Base-by-base conservation (phyloP, 1,139 yeast genomes). In the Scheffersomyces cryptocercus region DNA sequence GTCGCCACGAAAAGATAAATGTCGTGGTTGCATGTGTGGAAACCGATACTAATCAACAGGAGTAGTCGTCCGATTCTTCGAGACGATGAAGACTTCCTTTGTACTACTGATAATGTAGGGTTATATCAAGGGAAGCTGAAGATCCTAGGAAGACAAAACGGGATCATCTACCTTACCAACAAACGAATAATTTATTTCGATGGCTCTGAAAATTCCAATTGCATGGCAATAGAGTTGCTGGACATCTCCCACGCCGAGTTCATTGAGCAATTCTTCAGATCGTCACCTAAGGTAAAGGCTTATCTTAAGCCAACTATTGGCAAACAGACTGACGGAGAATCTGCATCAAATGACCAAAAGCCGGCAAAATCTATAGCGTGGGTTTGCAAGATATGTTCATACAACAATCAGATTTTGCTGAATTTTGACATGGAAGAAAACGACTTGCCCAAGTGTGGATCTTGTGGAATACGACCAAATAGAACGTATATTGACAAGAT, bases 321-420 rank as follows among this genome's bases (percentile, higher is more conserved):
- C 37, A 35, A 37, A 41, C 33, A 24, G 41, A 37, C 29, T 47
- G 52, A 36, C 45, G 35, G 36, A 9, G 44, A 45, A 29, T 33
- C 41, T 31, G 13, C 43, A 28, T 28, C 36, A 5, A 41, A 15
- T 15, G 38, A 37, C 20, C 14, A 43, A 28, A 29, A 31, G 10
- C 13, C n/a, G 11, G 15, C 39, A 30, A 28, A 32, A 20, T 28
- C 43, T 29, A 45, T 68, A n/a, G 73, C 76, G 28, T 91, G 97
- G 97, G 76, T 79, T 1, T 91, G 98, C 61, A 84, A 87, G 10
- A 90, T 91, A 4, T 91, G 98, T 61, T 84, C 84, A 35, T 85
- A 75, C 54, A 74, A 84, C 24, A 90, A 90, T 58, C 70, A 70
- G 26, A 60, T 81, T 4, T 58, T 65, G 2, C 54, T 67, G 2